A percentile compares a stretch with the other conserved stretches of the same genome.
These are phyloP conservation scores for Intubia oerlemansii DNA, from an alignment of 2,329 filamentous ascomycete species.

Conservation along the genomic window DNA sequence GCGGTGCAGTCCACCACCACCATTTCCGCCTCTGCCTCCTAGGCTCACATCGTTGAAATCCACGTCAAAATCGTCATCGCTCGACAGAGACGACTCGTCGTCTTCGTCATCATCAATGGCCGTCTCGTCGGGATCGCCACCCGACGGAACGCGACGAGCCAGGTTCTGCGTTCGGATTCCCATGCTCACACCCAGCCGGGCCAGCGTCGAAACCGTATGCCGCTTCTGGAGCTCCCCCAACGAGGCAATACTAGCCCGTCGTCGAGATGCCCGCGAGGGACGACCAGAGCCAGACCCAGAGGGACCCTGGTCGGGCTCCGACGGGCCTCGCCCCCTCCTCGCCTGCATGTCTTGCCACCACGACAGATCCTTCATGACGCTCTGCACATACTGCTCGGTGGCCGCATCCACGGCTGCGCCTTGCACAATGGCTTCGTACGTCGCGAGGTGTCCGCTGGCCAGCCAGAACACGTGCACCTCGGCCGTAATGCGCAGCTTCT, in stretches of 20 bases:
- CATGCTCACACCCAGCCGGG: conserved; percentile 41
- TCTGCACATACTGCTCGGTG: conserved; percentile 38
- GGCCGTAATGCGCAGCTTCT: conserved; percentile 65
- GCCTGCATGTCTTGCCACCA: conserved; percentile 66
- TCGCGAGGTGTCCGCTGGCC: conserved; percentile 47
- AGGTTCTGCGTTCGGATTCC: conserved; percentile 60
- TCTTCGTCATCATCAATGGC: conserved; percentile 24
- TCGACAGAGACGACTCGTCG: conserved; percentile 10
- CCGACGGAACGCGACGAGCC: conserved; percentile 30
- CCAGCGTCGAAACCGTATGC: conserved; percentile 28
- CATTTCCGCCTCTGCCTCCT: too few relatives aligned
- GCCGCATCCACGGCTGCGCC: conserved; percentile 33
- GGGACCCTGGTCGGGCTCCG: background rate
- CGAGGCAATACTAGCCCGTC: conserved; percentile 30
- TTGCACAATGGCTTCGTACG: conserved; percentile 62
- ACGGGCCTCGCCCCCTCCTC: conserved; percentile 5
- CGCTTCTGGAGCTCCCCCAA: conserved; percentile 40
- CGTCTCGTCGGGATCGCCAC: conserved; percentile 7
- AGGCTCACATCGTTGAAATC: conserved; percentile 17
- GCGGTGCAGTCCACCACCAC: too few relatives aligned
- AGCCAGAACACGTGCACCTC: conserved; percentile 66
- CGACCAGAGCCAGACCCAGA: background rate
- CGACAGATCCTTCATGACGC: conserved; percentile 44
- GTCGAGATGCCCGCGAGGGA: conserved; percentile 7
- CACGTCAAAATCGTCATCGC: conserved; percentile 9